A percentile compares a stretch with the other conserved stretches of the same genome.
Conservation (phyloP, 228 moss, liverwort and hornwort genomes). For the Sphagnum fallax region DNA sequence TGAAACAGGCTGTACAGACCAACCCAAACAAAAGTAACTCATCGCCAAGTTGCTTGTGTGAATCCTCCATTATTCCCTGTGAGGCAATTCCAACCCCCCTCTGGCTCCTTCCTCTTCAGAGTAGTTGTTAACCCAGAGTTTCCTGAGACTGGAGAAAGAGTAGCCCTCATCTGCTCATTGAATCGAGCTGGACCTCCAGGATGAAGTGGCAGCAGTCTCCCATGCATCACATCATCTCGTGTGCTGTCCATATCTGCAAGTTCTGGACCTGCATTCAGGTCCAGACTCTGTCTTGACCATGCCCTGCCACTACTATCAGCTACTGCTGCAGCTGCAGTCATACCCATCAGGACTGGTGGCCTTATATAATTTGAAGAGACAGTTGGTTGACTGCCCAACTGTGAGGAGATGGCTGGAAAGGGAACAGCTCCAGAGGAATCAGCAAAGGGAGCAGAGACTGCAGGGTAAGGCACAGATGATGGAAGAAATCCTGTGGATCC, state of each 20-base stretch:
- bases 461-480: slow-evolving; percentile 43
- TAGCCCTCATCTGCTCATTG: slow-evolving; percentile 49
- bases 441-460: slow-evolving; percentile 49
- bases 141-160: slow-evolving; percentile 14
- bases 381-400: slow-evolving; percentile 34
- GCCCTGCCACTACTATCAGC: slow-evolving; percentile 25
- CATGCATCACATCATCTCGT: slow-evolving; percentile 66
- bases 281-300: slow-evolving; percentile 79
- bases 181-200: slow-evolving; percentile 31
- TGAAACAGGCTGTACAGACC: slow-evolving; percentile 70
- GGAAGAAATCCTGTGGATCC: slow-evolving; percentile 45
- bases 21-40: slow-evolving; percentile 20
- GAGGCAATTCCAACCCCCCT: slow-evolving; percentile 80
- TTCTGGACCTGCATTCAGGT: slow-evolving; percentile 93
- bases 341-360: slow-evolving; percentile 29
- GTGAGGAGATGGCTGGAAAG: slow-evolving; percentile 50
- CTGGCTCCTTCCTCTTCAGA: slow-evolving; percentile 90
- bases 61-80: slow-evolving; percentile 36
- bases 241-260: slow-evolving; percentile 56
- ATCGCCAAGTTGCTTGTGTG: slow-evolving; percentile 84
- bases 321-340: slow-evolving; percentile 46
- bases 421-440: slow-evolving; percentile 59
- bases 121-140: slow-evolving; percentile 30
- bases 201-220: slow-evolving; percentile 59
- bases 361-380: slow-evolving; percentile 40